Evolutionary conservation across 768 basidiomycete species (phyloP).

Genomic region (Crassisporium funariophilum): DNA sequence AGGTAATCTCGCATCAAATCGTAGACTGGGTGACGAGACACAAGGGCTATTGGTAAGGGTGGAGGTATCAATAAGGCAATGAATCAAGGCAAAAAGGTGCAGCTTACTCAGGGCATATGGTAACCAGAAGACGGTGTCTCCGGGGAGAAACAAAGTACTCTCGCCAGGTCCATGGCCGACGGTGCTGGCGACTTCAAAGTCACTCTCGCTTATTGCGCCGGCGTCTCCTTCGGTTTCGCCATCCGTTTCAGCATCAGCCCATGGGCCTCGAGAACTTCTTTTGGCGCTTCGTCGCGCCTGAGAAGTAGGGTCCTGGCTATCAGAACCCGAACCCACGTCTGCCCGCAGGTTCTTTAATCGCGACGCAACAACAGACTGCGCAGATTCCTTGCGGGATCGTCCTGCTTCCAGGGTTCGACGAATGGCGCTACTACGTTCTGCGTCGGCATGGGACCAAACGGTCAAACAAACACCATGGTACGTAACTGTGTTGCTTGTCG

Average conservation of each 20-base stretch:
- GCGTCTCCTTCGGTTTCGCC: conserved; percentile 73
- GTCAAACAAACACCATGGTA: conserved; percentile 93
- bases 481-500: conserved; percentile 53
- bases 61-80: conserved; percentile 9
- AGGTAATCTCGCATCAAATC: conserved; percentile 95
- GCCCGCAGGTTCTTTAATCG: conserved; percentile 68
- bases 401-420: conserved; percentile 80
- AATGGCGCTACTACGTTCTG: conserved; percentile 82
- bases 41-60: conserved; percentile 61
- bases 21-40: conserved; percentile 92
- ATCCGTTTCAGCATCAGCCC: conserved; percentile 76
- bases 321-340: conserved; percentile 48
- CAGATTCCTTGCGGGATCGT: conserved; percentile 77
- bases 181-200: conserved; percentile 81
- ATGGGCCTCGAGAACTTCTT: conserved; percentile 65
- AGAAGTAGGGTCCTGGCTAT: conserved; percentile 53
- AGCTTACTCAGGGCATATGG: conserved; percentile 87
- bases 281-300: conserved; percentile 60
- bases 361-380: conserved; percentile 69
- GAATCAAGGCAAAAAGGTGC: conserved; percentile 9
- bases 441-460: conserved; percentile 95
- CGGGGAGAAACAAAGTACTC: conserved; percentile 85
- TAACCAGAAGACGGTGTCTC: conserved; percentile 92
- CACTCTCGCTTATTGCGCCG: conserved; percentile 84
- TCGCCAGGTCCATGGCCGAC: conserved; percentile 83